Evolutionary conservation across 1,284 basidiomycete species (phyloP).

Genomic region (Sporisorium reilianum): DNA sequence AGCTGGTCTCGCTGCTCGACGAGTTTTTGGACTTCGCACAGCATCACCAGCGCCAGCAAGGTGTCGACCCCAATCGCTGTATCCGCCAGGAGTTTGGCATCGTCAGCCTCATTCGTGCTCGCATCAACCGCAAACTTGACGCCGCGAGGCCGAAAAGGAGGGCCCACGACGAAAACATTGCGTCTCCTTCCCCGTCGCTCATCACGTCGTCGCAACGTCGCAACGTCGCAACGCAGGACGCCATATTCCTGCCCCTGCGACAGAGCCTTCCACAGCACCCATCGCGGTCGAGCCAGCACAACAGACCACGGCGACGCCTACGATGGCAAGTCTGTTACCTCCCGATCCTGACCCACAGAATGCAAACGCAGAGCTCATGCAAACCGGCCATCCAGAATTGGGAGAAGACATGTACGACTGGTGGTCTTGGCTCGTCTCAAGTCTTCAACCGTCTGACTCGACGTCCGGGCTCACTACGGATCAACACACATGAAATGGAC

Average conservation of each 20-base stretch:
- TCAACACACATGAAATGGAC: slow-evolving; percentile 1
- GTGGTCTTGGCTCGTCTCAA: slow-evolving; percentile 36
- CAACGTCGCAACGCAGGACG: not conserved
- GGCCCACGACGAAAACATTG: not conserved
- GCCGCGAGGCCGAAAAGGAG: not conserved
- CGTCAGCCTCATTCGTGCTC: slow-evolving; percentile 23
- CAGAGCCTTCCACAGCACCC: not conserved
- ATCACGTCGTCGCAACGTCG: not conserved
- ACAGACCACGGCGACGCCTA: not conserved
- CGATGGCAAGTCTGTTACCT: not conserved
- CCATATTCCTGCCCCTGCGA: not conserved
- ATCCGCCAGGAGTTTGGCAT: slow-evolving; percentile 34
- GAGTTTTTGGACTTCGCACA: slow-evolving; percentile 18
- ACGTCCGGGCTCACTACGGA: not conserved
- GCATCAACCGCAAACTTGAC: slow-evolving; percentile 21
- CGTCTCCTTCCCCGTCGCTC: not conserved
- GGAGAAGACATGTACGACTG: slow-evolving; percentile 34
- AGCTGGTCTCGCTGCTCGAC: slow-evolving; percentile 13
- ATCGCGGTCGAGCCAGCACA: not conserved
- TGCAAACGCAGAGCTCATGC: not conserved
- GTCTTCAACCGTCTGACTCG: slow-evolving; percentile 18
- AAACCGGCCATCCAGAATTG: slow-evolving; percentile 12
- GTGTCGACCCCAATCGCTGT: slow-evolving; percentile 30
- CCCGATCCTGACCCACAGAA: not conserved
- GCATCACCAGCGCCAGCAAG: slow-evolving; percentile 20